phyloP scores from a whole-genome alignment of 257 asterid genomes.

The Oldenlandia corymbosa region DNA sequence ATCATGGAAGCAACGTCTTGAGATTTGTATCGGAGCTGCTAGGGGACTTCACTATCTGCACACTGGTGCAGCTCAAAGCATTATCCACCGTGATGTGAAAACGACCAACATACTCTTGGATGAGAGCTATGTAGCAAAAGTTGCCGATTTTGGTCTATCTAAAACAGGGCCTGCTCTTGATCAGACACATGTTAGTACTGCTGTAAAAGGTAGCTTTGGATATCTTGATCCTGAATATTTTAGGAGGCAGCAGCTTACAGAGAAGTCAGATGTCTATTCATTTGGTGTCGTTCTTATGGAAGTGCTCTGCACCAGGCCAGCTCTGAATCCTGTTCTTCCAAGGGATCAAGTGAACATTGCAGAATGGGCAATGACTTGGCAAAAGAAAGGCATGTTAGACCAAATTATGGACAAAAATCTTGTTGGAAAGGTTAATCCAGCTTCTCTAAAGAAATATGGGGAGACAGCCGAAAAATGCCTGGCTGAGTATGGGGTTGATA shows the following conservation, averaged over 20 bases:
- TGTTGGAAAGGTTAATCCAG: slow-evolving; percentile 32
- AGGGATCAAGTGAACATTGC: slow-evolving; percentile 49
- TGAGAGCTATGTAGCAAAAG: slow-evolving; percentile 43
- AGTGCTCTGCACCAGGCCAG: slow-evolving; percentile 48
- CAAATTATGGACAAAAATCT: slow-evolving; percentile 37
- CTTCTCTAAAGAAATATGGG: slow-evolving; percentile 43
- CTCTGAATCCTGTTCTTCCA: slow-evolving; percentile 43
- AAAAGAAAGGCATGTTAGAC: slow-evolving; percentile 40
- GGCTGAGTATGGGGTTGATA: slow-evolving; percentile 45
- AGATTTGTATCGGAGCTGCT: slow-evolving; percentile 48
- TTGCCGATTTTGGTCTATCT: slow-evolving; percentile 48
- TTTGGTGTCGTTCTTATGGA: slow-evolving; percentile 50
- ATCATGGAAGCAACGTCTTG: slow-evolving; percentile 44
- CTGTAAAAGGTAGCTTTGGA: slow-evolving; percentile 46
- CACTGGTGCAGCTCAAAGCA: slow-evolving; percentile 47
- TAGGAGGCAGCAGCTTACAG: slow-evolving; percentile 46
- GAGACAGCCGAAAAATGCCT: slow-evolving; percentile 47
- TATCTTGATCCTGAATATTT: slow-evolving; percentile 52
- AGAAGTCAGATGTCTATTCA: slow-evolving; percentile 46
- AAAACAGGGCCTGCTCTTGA: slow-evolving; percentile 46
- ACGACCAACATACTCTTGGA: slow-evolving; percentile 47
- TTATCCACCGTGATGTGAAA: slow-evolving; percentile 47
- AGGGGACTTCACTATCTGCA: slow-evolving; percentile 49
- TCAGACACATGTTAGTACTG: slow-evolving; percentile 48
- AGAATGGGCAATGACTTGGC: slow-evolving; percentile 50